Conservation (phyloP, 2,329 filamentous ascomycete genomes). For the Aspergillus novoparasiticus region DNA sequence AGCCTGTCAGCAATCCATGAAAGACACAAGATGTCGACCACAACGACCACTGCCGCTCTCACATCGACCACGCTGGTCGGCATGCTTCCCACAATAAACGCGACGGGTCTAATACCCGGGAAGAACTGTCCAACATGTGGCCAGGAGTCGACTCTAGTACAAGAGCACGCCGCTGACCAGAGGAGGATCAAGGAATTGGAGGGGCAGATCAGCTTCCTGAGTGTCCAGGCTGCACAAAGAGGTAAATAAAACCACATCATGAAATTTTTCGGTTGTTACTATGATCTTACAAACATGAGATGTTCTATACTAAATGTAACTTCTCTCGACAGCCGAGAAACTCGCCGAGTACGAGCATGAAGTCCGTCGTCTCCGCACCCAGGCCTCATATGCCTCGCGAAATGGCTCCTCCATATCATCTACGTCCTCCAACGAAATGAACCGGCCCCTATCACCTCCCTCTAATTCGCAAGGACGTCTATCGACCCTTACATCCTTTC, state of each 20-base stretch:
- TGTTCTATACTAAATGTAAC: background rate
- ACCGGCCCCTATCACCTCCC: constrained; percentile 42
- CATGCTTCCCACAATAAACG: constrained; percentile 30
- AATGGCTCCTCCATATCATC: constrained; percentile 32
- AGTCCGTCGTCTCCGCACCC: constrained; percentile 52
- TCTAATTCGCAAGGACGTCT: constrained; percentile 37
- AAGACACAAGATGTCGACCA: constrained; percentile 28
- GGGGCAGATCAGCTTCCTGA: constrained; percentile 56
- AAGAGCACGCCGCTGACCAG: constrained; percentile 34
- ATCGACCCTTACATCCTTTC: constrained; percentile 41
- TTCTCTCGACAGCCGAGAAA: constrained; percentile 50
- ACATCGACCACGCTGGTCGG: constrained; percentile 37
- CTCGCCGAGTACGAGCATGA: constrained; percentile 67
- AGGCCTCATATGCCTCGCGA: constrained; percentile 27
- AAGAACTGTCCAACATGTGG: constrained; percentile 45
- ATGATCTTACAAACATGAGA: background rate
- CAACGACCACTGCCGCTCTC: constrained; percentile 25
- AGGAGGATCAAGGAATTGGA: constrained; percentile 55
- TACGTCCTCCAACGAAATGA: constrained; percentile 27
- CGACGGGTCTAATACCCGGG: constrained; percentile 23
- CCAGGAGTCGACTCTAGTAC: constrained; percentile 28
- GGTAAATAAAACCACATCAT: constrained; percentile 42
- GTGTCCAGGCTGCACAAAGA: constrained; percentile 54
- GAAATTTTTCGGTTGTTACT: background rate
- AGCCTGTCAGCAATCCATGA: constrained; percentile 3